A percentile compares a stretch with the other conserved stretches of the same genome.
Evolutionary conservation across 495 filamentous ascomycete species (phyloP).

Genomic region (Podospora pseudopauciseta): DNA sequence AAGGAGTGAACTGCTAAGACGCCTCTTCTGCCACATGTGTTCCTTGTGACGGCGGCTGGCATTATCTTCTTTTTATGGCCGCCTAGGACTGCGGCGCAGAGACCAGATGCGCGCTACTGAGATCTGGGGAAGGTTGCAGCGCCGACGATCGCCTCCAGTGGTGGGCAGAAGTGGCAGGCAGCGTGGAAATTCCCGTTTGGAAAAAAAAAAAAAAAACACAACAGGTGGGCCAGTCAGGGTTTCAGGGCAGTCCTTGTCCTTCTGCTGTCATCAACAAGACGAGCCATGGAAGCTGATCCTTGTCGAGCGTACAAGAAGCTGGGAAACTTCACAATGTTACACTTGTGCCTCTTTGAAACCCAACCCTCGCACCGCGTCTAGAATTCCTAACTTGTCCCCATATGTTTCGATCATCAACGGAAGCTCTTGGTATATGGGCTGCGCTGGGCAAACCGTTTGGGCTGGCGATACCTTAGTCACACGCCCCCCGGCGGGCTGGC

Average conservation of each 20-base stretch:
- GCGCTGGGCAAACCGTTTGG: background rate
- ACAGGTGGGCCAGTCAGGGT: background rate
- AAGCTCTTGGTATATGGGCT: background rate
- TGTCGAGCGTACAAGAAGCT: background rate
- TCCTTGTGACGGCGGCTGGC: background rate
- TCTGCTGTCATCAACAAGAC: background rate
- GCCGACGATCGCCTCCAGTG: slow-evolving; percentile 15
- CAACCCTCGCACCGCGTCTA: background rate
- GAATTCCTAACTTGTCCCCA: background rate
- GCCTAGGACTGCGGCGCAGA: background rate
- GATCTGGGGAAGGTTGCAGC: slow-evolving; percentile 23
- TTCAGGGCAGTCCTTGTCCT: slow-evolving; percentile 2
- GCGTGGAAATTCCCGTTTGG: slow-evolving; percentile 20
- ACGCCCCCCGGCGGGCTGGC: background rate
- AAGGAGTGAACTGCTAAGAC: background rate
- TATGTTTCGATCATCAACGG: background rate
- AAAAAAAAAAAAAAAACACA: slow-evolving; percentile 16
- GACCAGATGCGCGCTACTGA: slow-evolving; percentile 8
- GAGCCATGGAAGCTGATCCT: background rate
- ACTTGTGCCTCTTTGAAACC: slow-evolving; percentile 1
- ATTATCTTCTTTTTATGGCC: background rate
- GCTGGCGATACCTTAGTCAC: background rate
- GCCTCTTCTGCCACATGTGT: background rate
- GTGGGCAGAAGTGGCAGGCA: background rate
- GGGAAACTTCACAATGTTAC: background rate